Evolutionary conservation across 176 grass and related monocot species (phyloP).

Genomic region (Dactylis glomerata): DNA sequence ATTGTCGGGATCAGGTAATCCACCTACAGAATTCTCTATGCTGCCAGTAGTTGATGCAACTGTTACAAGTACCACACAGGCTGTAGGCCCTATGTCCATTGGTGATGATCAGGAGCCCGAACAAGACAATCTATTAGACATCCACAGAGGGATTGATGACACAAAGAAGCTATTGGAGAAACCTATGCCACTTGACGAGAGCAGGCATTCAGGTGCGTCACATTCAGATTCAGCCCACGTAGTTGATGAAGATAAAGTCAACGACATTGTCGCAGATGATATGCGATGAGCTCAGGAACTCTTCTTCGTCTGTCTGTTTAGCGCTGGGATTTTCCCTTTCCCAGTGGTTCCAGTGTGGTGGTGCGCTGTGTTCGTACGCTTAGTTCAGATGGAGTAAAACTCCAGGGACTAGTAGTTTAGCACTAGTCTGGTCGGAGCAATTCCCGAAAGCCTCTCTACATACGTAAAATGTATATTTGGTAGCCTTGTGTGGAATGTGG

Average conservation of each 20-base stretch:
- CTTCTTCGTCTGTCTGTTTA: constrained; percentile 12
- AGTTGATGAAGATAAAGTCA: constrained; percentile 27
- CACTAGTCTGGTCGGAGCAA: constrained; percentile 36
- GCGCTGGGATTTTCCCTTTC: constrained; percentile 46
- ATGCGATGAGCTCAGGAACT: constrained; percentile 7
- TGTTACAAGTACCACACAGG: constrained; percentile 25
- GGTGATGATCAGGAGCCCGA: constrained; percentile 18
- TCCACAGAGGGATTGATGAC: not conserved
- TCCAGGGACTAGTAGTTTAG: constrained; percentile 36
- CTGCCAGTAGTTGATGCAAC: constrained; percentile 22
- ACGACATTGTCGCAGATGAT: constrained; percentile 39
- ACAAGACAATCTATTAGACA: constrained; percentile 7
- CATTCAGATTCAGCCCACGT: constrained; percentile 5
- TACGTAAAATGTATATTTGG: constrained; percentile 60
- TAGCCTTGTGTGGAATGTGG: constrained; percentile 25
- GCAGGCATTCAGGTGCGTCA: constrained; percentile 18
- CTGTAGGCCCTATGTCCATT: not conserved
- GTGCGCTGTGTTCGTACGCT: constrained; percentile 37
- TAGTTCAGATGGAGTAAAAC: constrained; percentile 44
- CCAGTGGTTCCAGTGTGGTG: constrained; percentile 35
- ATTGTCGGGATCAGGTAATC: constrained; percentile 20
- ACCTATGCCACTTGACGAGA: constrained; percentile 15
- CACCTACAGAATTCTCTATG: constrained; percentile 17
- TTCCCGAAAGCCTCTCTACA: constrained; percentile 36
- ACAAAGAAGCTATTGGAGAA: constrained; percentile 17